Base-by-base conservation (phyloP, 2,329 filamentous ascomycete species). In the Cyclaneusma minus region DNA sequence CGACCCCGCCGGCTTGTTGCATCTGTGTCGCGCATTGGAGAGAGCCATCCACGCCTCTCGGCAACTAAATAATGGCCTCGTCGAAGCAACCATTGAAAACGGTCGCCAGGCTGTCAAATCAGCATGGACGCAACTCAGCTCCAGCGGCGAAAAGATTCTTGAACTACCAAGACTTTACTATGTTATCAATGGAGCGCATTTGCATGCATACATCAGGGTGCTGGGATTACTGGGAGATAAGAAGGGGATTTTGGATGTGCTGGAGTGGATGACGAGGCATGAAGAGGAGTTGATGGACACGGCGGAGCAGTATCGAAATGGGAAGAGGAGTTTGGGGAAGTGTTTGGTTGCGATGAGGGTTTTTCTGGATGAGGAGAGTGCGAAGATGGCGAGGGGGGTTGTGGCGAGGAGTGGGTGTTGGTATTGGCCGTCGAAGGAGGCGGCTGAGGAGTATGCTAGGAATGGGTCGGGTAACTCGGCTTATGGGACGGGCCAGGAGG, bases 151-250 rank as follows among this genome's bases (percentile, higher is more conserved):
- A 12, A 23, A 19, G 5, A 22, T 22, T 14, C 27, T 30, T 11
- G 19, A 27, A 9, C 32, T 50, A 3, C 32, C 48, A 25, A 27
- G 31, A 6, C 45, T 63, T 2, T 48, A 60, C 6, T 48, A 55
- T 19, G 44, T 54, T 8, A 51, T 72, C 7, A 45, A 47, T 7
- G 58, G 62, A 5, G 48, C 49, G 12, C 48, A 60, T 19, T 42
- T 69, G 2, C 67, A 77, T 37, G 52, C 56, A 3, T 77, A 79
- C 42, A 60, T 83, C 44, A 60, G 71, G 24, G 60, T 67, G 1
- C 52, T 83, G 13, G 75, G 66, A 1, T 60, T 64, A 27, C 47
- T 70, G n/a, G 62, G 62, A 18, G 68, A 81, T 35, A 56, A 58
- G 25, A 50, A 61, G 3, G 68, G 63, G 25, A 67, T 82, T 43